A percentile compares a stretch with the other conserved stretches of the same genome.
These are phyloP conservation scores for Brachypodium distachyon DNA, from an alignment of 202 grass and related monocot species.

Conservation along the genomic window DNA sequence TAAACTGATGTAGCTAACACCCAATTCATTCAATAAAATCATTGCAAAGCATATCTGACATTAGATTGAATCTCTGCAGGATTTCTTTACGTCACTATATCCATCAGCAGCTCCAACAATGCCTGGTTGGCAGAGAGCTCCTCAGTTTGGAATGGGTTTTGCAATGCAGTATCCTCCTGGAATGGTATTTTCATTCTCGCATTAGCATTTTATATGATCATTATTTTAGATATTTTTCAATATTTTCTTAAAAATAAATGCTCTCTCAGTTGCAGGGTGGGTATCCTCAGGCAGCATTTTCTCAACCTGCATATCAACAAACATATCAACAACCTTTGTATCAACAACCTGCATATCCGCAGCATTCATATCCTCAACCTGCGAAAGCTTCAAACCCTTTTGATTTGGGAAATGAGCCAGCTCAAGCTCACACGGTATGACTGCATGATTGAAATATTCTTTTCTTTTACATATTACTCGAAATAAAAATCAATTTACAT, in stretches of 20 bases:
- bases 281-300: slow-evolving; percentile 46
- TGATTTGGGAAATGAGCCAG: slow-evolving; percentile 58
- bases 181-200: slow-evolving; percentile 48
- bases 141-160: slow-evolving; percentile 77
- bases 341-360: slow-evolving; percentile 33
- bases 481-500: background rate
- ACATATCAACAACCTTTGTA: slow-evolving; percentile 19
- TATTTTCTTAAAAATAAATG: slow-evolving; percentile 25
- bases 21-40: background rate
- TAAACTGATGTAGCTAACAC: background rate
- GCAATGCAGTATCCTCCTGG: slow-evolving; percentile 65
- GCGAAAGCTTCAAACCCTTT: slow-evolving; percentile 82
- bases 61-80: slow-evolving; percentile 42
- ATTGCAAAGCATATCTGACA: slow-evolving; percentile 16
- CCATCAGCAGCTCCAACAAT: slow-evolving; percentile 43
- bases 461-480: slow-evolving; percentile 2
- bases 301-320: slow-evolving; percentile 31
- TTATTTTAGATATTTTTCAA: background rate
- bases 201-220: background rate
- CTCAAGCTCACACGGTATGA: slow-evolving; percentile 51
- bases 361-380: slow-evolving; percentile 39
- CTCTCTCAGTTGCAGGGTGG: slow-evolving; percentile 44
- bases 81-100: slow-evolving; percentile 86
- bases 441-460: background rate
- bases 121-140: slow-evolving; percentile 62